These are phyloP conservation scores for Novakomyces olei DNA, from an alignment of 805 yeast species.

Conservation along the genomic window DNA sequence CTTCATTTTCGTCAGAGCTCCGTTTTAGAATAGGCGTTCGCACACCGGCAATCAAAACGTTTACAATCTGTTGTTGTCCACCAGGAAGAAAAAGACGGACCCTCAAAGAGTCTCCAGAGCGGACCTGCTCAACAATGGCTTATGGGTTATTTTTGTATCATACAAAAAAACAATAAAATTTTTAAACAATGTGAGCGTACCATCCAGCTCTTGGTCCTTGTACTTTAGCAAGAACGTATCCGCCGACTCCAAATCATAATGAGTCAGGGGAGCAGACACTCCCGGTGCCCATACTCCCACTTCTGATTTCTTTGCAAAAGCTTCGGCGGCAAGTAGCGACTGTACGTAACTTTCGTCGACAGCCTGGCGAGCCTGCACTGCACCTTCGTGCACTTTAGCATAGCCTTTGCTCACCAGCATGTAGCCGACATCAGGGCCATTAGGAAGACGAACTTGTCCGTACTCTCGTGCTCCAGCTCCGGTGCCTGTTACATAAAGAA, in stretches of 20 bases:
- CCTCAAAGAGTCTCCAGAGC: slow-evolving; percentile 58
- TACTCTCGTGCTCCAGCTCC: slow-evolving; percentile 33
- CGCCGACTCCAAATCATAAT: slow-evolving; percentile 4
- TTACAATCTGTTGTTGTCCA: slow-evolving; percentile 33
- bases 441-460: slow-evolving; percentile 47
- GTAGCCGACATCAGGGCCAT: slow-evolving; percentile 33
- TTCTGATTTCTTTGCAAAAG: not conserved
- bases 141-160: slow-evolving; percentile 24
- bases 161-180: too few relatives aligned
- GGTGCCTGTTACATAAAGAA: slow-evolving; percentile 28
- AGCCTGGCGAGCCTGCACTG: slow-evolving; percentile 11
- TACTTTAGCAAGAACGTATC: slow-evolving; percentile 6
- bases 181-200: too few relatives aligned
- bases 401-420: slow-evolving; percentile 34
- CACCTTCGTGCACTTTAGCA: slow-evolving; percentile 38
- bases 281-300: slow-evolving; percentile 1
- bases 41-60: slow-evolving; percentile 51
- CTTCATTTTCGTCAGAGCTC: slow-evolving; percentile 14
- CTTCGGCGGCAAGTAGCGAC: not conserved
- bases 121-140: slow-evolving; percentile 51
- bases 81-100: slow-evolving; percentile 29
- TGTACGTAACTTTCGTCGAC: not conserved
- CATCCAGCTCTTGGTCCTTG: slow-evolving; percentile 15
- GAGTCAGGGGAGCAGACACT: not conserved
- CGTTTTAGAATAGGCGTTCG: slow-evolving; percentile 47